Base-by-base conservation (phyloP, 2,329 filamentous ascomycete species). In the Botryotinia convoluta region DNA sequence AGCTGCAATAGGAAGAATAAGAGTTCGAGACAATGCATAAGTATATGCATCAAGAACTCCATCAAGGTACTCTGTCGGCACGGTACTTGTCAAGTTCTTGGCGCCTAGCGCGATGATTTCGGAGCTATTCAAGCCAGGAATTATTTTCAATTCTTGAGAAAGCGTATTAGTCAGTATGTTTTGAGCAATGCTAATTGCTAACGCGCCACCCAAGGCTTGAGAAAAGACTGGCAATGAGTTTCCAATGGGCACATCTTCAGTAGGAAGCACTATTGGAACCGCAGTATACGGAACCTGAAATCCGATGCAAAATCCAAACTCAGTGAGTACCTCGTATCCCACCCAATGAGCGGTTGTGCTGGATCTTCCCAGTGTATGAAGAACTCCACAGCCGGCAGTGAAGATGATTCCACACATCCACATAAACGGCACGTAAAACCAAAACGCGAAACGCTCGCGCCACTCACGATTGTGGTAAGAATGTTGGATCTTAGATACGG, bases 251-350 rank as follows among this genome's bases (percentile, higher is more conserved):
- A 89, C 81, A 68, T 89, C 86, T 14, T 85, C 82, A 45, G 82
- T 82, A 20, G 84, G 82, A 12, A 89, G 82, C 0, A 86, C 84
- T 1, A 87, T 72, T 37, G 86, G 84, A 9, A 83, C 82, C 29
- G 82, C 83, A 75, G 85, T 85, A 78, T 86, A 84, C 72, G 85
- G 84, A 26, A 85, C 81, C 75, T 87, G 85, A 65, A 86, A 80
- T 29, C 80, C 80, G 2, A 82, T 75, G 7, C 85, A 85, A 76
- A 81, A 82, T 14, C 48, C 9, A 0, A 84, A 62, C 4, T 85
- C 86, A 1, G 81, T 76, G 6, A 87, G 71, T 32, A 87, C 82
- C 77, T 87, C 84, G 76, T 85, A 87, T 16, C 85, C 85, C 62
- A 87, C 85, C 84, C 85, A 86, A 60, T 82, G 81, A 20, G 79